Evolutionary conservation across 2,329 filamentous ascomycete genomes (phyloP).

Genomic region (Fusarium sp.): DNA sequence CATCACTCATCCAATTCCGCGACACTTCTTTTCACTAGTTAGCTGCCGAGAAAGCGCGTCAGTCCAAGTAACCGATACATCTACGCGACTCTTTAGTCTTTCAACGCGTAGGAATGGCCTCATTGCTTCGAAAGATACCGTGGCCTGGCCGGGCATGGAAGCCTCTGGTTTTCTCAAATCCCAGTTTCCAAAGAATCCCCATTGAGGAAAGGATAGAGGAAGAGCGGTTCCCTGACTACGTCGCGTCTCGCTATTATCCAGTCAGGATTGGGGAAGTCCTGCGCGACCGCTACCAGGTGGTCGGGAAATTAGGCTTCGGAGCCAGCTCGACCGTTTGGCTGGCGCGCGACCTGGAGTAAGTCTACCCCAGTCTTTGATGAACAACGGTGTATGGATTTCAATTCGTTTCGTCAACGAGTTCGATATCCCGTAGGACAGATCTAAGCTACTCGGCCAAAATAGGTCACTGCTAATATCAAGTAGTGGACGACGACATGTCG

Average conservation of each 20-base stretch:
- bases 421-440: background rate
- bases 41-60: no score
- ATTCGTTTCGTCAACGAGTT: background rate
- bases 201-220: constrained; percentile 24
- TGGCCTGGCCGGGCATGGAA: constrained; percentile 23
- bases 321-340: constrained; percentile 54
- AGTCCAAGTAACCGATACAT: no score
- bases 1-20: no score
- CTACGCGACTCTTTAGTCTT: no score
- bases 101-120: no score
- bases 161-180: constrained; percentile 29
- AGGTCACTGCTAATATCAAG: background rate
- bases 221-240: constrained; percentile 31
- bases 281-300: constrained; percentile 47
- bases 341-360: constrained; percentile 46
- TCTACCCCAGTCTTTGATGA: background rate
- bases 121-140: constrained; percentile 6
- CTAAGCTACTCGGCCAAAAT: background rate
- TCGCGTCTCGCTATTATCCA: constrained; percentile 37
- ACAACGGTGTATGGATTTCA: background rate
- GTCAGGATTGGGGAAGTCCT: constrained; percentile 39
- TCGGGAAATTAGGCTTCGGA: constrained; percentile 54
- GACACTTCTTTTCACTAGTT: no score
- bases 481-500: constrained; percentile 44
- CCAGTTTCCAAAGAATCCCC: constrained; percentile 9